Conservation (phyloP, 1,139 yeast species). For the Suhomyces bolitotheri region DNA sequence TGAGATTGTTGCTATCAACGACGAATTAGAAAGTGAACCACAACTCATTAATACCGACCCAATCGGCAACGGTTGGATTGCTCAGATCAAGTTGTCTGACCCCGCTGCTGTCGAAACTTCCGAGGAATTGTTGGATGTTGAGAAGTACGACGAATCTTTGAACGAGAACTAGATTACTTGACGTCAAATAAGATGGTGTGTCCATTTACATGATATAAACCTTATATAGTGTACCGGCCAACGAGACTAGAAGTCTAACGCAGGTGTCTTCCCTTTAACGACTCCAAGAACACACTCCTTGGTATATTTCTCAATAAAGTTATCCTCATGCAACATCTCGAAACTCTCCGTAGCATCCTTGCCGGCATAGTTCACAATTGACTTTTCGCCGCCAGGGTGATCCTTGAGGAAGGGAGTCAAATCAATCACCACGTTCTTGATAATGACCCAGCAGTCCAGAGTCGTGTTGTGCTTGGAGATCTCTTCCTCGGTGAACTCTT, state of each 20-base stretch:
- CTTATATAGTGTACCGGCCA: no score
- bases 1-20: constrained; percentile 72
- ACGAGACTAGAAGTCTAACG: constrained; percentile 34
- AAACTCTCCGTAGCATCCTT: constrained; percentile 88
- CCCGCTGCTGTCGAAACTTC: constrained; percentile 24
- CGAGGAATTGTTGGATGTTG: constrained; percentile 45
- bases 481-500: constrained; percentile 51
- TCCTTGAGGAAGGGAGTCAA: constrained; percentile 72
- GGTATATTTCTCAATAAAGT: constrained; percentile 52
- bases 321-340: constrained; percentile 59
- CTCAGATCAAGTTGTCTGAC: constrained; percentile 62
- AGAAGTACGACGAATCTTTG: constrained; percentile 65
- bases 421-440: constrained; percentile 82
- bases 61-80: constrained; percentile 92
- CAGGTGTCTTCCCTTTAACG: constrained; percentile 47
- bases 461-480: constrained; percentile 63
- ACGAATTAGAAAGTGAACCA: constrained; percentile 65
- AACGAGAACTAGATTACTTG: constrained; percentile 35
- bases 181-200: no score
- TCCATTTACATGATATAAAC: no score
- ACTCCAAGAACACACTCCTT: constrained; percentile 49
- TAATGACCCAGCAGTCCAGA: constrained; percentile 83
- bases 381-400: constrained; percentile 88
- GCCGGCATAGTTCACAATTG: constrained; percentile 80
- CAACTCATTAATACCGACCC: constrained; percentile 84